phyloP scores from a whole-genome alignment of 345 rosid genomes.

The Conringia planisiliqua region DNA sequence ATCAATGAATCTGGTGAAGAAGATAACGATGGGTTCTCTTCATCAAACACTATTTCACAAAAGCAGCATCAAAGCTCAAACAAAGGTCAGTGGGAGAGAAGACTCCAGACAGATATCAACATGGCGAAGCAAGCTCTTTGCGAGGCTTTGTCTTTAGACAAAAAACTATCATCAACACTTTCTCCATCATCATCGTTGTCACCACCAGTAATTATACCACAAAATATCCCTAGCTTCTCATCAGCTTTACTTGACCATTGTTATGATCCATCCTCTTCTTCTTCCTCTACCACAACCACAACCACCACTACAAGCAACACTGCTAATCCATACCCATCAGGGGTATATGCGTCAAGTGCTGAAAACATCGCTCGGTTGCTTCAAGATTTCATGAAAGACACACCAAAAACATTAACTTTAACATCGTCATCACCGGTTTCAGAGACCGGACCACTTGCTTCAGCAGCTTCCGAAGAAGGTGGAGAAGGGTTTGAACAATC shows the following conservation, averaged over 20 bases:
- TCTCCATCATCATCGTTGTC: slow-evolving; percentile 19
- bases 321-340: slow-evolving; percentile 24
- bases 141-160: slow-evolving; percentile 78
- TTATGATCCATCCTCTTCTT: slow-evolving; percentile 33
- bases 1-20: slow-evolving; percentile 36
- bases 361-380: slow-evolving; percentile 74
- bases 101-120: slow-evolving; percentile 85
- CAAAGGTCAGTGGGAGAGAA: slow-evolving; percentile 92
- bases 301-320: slow-evolving; percentile 26
- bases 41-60: slow-evolving; percentile 24
- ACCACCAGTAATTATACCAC: slow-evolving; percentile 18
- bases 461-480: slow-evolving; percentile 12
- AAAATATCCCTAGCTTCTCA: slow-evolving; percentile 20
- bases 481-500: slow-evolving; percentile 36
- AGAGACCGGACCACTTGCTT: slow-evolving; percentile 23
- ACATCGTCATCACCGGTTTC: slow-evolving; percentile 27
- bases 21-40: slow-evolving; percentile 20
- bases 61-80: slow-evolving; percentile 32
- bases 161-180: slow-evolving; percentile 28
- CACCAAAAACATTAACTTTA: slow-evolving; percentile 31
- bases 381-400: slow-evolving; percentile 57
- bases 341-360: slow-evolving; percentile 58
- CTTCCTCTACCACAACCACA: slow-evolving; percentile 34
- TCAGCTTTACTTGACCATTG: slow-evolving; percentile 20
- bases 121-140: slow-evolving; percentile 82